A percentile compares a stretch with the other conserved stretches of the same genome.
Conservation (phyloP, 352 stramenopile species). For the Globisporangium mamillatum region DNA sequence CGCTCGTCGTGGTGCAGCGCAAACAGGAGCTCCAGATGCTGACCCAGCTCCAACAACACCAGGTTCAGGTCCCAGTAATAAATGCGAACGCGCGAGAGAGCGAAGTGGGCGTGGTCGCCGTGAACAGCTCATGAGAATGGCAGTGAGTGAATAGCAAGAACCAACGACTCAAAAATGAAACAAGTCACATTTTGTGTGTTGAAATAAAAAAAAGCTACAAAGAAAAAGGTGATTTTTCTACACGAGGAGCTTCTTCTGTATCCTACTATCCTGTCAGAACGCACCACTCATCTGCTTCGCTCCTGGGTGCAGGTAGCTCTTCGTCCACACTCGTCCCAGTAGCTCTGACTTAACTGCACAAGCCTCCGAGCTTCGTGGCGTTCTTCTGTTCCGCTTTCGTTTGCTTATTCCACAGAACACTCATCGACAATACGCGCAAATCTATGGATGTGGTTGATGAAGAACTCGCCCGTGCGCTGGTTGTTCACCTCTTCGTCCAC, state of each 20-base stretch:
- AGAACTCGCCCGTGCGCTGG: constrained; percentile 88
- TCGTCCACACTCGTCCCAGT: neutral
- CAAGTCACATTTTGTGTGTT: constrained; percentile 16
- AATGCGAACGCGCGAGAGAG: neutral
- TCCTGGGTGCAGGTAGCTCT: neutral
- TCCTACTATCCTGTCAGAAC: constrained; percentile 18
- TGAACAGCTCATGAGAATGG: constrained; percentile 16
- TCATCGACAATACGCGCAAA: constrained; percentile 86
- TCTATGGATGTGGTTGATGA: constrained; percentile 88
- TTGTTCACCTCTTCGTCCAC: constrained; percentile 82
- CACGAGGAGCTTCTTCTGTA: constrained; percentile 13
- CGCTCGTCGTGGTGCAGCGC: constrained; percentile 39
- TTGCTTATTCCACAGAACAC: constrained; percentile 49
- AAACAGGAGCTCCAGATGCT: constrained; percentile 25
- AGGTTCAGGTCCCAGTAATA: neutral
- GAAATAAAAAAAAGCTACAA: constrained; percentile 16
- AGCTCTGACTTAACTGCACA: neutral
- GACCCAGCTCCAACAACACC: constrained; percentile 8
- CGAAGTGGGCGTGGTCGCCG: constrained; percentile 5
- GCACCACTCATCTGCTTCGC: neutral
- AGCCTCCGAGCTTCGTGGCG: neutral
- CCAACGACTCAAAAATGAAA: constrained; percentile 16
- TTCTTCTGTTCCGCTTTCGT: neutral
- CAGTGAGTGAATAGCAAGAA: neutral
- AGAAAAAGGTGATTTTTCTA: constrained; percentile 9